Evolutionary conservation across 2,329 filamentous ascomycete species (phyloP).

Genomic region (Claviceps cyperi): DNA sequence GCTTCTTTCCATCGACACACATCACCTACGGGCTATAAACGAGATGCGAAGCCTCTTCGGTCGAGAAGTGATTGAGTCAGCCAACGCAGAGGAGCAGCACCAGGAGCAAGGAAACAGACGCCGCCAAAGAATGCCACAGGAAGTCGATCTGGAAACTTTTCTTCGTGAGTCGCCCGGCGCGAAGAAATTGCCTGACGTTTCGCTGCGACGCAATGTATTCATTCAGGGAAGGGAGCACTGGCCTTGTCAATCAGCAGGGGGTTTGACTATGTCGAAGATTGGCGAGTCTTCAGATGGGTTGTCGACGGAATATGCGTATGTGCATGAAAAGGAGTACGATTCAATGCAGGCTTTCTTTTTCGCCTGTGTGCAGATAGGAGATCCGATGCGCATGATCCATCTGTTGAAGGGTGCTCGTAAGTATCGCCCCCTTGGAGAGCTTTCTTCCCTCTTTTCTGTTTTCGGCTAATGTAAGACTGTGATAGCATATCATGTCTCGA

Average conservation of each 20-base stretch:
- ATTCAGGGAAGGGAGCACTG: slow-evolving; percentile 78
- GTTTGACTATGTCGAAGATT: slow-evolving; percentile 62
- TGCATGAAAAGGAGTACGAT: slow-evolving; percentile 62
- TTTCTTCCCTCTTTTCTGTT: background rate
- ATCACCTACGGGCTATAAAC: slow-evolving; percentile 71
- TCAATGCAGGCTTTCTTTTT: slow-evolving; percentile 64
- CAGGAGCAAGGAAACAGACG: slow-evolving; percentile 14
- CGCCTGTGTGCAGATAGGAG: slow-evolving; percentile 63
- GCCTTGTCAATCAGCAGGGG: slow-evolving; percentile 66
- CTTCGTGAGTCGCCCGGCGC: slow-evolving; percentile 37
- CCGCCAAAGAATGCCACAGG: slow-evolving; percentile 23
- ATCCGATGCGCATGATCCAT: slow-evolving; percentile 68
- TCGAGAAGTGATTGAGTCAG: slow-evolving; percentile 41
- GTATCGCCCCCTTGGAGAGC: slow-evolving; percentile 8
- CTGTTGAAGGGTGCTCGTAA: slow-evolving; percentile 38
- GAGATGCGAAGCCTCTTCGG: slow-evolving; percentile 65
- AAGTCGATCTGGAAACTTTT: slow-evolving; percentile 43
- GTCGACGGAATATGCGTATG: slow-evolving; percentile 57
- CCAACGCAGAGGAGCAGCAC: slow-evolving; percentile 33
- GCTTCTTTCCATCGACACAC: slow-evolving; percentile 39
- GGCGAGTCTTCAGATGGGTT: slow-evolving; percentile 33
- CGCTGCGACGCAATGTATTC: slow-evolving; percentile 65
- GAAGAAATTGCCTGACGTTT: slow-evolving; percentile 54
- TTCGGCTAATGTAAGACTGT: slow-evolving; percentile 8
- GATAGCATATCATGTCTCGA: slow-evolving; percentile 75